phyloP scores from a whole-genome alignment of 2,329 filamentous ascomycete genomes.

The Ophiostoma ips region DNA sequence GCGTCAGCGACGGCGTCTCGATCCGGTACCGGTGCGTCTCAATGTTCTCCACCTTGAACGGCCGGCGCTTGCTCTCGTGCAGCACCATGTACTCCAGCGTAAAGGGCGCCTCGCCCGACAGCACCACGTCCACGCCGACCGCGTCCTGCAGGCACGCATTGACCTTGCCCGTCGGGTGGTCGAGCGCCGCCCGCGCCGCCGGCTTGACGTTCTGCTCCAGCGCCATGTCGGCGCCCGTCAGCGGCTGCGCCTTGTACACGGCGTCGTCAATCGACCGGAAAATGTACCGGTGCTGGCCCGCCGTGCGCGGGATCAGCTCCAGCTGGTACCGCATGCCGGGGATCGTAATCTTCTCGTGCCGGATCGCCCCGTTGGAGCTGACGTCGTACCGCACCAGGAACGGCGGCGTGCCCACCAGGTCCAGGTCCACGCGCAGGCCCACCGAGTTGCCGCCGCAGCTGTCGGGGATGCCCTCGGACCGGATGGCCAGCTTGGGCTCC shows the following conservation, averaged over 20 bases:
- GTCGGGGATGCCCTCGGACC: constrained; percentile 72
- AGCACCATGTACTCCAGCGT: constrained; percentile 84
- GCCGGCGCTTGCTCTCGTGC: constrained; percentile 72
- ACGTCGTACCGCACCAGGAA: constrained; percentile 73
- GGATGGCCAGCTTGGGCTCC: constrained; percentile 63
- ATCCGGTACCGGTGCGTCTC: constrained; percentile 52
- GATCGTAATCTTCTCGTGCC: constrained; percentile 42
- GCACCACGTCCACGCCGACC: constrained; percentile 57
- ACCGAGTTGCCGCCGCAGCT: constrained; percentile 92
- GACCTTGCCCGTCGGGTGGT: constrained; percentile 36
- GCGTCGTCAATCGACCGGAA: constrained; percentile 71
- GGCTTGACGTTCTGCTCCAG: constrained; percentile 89
- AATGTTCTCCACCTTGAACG: constrained; percentile 51
- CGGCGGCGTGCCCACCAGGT: constrained; percentile 82
- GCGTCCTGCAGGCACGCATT: constrained; percentile 74
- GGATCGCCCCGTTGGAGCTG: constrained; percentile 44
- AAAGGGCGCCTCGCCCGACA: constrained; percentile 78
- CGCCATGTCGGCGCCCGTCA: constrained; percentile 46
- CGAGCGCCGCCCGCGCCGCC: constrained; percentile 66
- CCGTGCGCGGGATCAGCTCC: constrained; percentile 65
- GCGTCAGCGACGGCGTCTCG: constrained; percentile 56
- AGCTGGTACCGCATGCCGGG: constrained; percentile 69
- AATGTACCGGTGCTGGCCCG: constrained; percentile 75
- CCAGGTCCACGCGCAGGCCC: constrained; percentile 74
- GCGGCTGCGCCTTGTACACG: constrained; percentile 56